Conservation (phyloP, 2,329 filamentous ascomycete genomes). For the Pochonia chlamydosporia region DNA sequence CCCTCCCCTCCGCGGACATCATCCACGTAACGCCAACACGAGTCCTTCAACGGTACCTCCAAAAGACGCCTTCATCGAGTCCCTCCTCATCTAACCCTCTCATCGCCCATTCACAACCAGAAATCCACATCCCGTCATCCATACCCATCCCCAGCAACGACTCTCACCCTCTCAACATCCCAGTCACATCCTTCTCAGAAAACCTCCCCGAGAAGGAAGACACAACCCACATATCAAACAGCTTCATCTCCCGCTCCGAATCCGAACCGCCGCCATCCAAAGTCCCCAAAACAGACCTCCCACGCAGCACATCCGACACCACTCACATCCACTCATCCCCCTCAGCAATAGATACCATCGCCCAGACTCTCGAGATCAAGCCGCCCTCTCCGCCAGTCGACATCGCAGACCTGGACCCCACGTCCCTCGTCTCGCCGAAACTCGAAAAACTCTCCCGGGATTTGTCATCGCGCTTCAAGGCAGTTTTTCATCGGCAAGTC, state of each 20-base stretch:
- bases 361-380: constrained; percentile 41
- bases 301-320: constrained; percentile 25
- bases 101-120: constrained; percentile 1
- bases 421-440: constrained; percentile 51
- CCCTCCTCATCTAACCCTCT: constrained; percentile 8
- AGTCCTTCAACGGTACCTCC: constrained; percentile 42
- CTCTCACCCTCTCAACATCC: not conserved
- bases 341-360: constrained; percentile 14
- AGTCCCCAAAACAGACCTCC: constrained; percentile 15
- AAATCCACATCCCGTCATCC: constrained; percentile 12
- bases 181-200: constrained; percentile 15
- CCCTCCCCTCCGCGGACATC: constrained; percentile 24
- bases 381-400: constrained; percentile 49
- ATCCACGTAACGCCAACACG: constrained; percentile 39
- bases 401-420: constrained; percentile 35
- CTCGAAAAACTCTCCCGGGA: constrained; percentile 46
- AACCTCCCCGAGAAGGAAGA: constrained; percentile 12
- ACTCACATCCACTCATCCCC: constrained; percentile 13
- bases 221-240: constrained; percentile 28
- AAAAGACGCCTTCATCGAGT: constrained; percentile 16
- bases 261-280: constrained; percentile 26
- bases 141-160: constrained; percentile 2
- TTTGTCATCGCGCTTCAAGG: constrained; percentile 47
- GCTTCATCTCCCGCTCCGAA: constrained; percentile 19
- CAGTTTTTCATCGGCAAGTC: constrained; percentile 24